Conservation (phyloP, 306 rosid genomes). For the Rosa multiflora region DNA sequence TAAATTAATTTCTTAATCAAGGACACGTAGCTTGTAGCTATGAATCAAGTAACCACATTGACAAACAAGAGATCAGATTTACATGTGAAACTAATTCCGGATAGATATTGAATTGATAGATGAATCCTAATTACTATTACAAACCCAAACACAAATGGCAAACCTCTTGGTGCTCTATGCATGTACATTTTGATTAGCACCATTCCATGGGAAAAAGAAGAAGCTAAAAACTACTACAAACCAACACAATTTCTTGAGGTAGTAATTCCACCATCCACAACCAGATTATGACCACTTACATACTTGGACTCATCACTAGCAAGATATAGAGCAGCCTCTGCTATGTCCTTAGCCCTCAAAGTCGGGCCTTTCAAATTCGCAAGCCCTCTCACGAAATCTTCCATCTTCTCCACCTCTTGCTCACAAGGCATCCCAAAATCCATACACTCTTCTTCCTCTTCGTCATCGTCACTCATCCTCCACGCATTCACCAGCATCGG, state of each 20-base stretch:
- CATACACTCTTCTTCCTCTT: slow-evolving; percentile 23
- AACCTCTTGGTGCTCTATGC: not conserved
- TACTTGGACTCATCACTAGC: slow-evolving; percentile 92
- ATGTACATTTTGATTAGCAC: slow-evolving; percentile 11
- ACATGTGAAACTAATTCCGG: not conserved
- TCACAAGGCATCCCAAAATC: slow-evolving; percentile 48
- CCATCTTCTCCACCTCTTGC: slow-evolving; percentile 70
- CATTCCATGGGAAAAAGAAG: slow-evolving; percentile 9
- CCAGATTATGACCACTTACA: slow-evolving; percentile 91
- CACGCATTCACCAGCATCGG: slow-evolving; percentile 81
- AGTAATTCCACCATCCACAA: slow-evolving; percentile 90
- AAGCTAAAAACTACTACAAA: slow-evolving; percentile 22
- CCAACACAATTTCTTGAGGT: slow-evolving; percentile 74
- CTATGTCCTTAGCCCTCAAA: slow-evolving; percentile 64
- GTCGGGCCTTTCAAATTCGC: slow-evolving; percentile 72
- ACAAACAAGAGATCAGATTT: not conserved
- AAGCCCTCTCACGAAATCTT: slow-evolving; percentile 76
- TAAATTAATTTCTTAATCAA: not conserved
- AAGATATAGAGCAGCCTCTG: slow-evolving; percentile 91
- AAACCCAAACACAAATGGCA: slow-evolving; percentile 10
- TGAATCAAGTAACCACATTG: not conserved
- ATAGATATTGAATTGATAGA: not conserved
- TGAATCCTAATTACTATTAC: not conserved
- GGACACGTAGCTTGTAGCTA: not conserved
- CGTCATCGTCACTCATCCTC: slow-evolving; percentile 37